Percentiles rank a stretch among this genome's conserved stretches.
These are phyloP conservation scores for Aspergillus carbonarius DNA, from an alignment of 2,329 filamentous ascomycete genomes.

Conservation along the genomic window DNA sequence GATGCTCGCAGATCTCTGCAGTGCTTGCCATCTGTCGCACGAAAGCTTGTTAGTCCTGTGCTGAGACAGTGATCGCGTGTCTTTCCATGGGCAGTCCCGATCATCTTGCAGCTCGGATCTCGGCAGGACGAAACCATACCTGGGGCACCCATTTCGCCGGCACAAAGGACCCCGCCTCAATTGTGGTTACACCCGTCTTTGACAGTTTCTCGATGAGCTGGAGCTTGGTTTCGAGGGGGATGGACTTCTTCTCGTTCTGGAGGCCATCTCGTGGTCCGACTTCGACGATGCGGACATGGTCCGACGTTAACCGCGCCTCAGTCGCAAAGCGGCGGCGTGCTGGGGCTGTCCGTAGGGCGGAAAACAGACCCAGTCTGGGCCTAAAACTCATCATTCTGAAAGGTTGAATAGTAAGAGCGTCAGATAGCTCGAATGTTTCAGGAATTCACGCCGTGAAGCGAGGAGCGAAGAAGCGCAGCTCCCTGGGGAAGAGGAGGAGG, in stretches of 20 bases:
- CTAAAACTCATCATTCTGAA: constrained; percentile 29
- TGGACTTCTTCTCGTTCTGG: constrained; percentile 53
- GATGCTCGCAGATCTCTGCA: constrained; percentile 57
- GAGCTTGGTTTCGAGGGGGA: constrained; percentile 50
- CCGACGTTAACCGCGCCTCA: constrained; percentile 44
- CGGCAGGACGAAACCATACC: constrained; percentile 31
- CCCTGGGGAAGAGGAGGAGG: background rate
- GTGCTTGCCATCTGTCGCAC: constrained; percentile 63
- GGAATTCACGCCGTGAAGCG: background rate
- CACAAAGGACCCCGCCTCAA: constrained; percentile 56
- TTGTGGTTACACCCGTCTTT: constrained; percentile 50
- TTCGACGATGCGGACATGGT: constrained; percentile 55
- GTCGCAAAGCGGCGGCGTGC: constrained; percentile 35
- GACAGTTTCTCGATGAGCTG: constrained; percentile 50
- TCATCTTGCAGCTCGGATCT: background rate
- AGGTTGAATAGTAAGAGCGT: background rate
- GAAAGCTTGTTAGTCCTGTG: background rate
- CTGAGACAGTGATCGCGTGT: background rate
- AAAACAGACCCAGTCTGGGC: constrained; percentile 29
- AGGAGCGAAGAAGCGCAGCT: background rate
- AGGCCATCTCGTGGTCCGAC: constrained; percentile 55
- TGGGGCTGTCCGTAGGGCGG: constrained; percentile 24
- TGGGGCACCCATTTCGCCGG: constrained; percentile 57
- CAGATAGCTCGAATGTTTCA: background rate
- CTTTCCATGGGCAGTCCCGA: background rate